These are phyloP conservation scores for Isabelozyma rhagii DNA, from an alignment of 805 yeast species.

Conservation along the genomic window DNA sequence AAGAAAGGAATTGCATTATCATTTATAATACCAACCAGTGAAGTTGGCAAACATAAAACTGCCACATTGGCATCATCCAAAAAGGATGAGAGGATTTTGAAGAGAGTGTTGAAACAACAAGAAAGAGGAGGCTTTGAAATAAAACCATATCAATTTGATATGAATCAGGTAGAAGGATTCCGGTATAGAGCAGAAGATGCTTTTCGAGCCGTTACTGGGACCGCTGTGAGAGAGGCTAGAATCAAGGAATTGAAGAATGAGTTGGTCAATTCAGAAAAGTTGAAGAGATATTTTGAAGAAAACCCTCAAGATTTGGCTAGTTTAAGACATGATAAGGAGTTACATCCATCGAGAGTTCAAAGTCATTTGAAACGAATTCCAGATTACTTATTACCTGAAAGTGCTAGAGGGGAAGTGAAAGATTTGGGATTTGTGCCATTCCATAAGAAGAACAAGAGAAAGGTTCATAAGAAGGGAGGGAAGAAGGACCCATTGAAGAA, in stretches of 20 bases:
- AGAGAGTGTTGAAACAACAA: constrained; percentile 75
- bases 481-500: constrained; percentile 67
- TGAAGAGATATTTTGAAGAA: constrained; percentile 93
- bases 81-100: constrained; percentile 82
- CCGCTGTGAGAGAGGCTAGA: constrained; percentile 90
- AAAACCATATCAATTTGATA: constrained; percentile 86
- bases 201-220: constrained; percentile 87
- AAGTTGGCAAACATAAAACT: constrained; percentile 84
- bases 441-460: constrained; percentile 47
- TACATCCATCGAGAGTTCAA: constrained; percentile 80
- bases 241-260: constrained; percentile 84
- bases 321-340: constrained; percentile 87
- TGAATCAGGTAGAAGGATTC: constrained; percentile 90
- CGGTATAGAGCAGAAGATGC: constrained; percentile 97
- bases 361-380: constrained; percentile 89
- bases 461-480: constrained; percentile 20
- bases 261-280: constrained; percentile 80
- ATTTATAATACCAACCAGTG: constrained; percentile 79
- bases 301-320: constrained; percentile 91
- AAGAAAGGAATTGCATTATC: constrained; percentile 93
- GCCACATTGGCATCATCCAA: constrained; percentile 70
- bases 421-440: constrained; percentile 74
- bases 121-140: constrained; percentile 67
- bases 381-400: constrained; percentile 81
- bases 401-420: constrained; percentile 54